Conservation (phyloP, 2,329 filamentous ascomycete species). For the Xylaria sp. region DNA sequence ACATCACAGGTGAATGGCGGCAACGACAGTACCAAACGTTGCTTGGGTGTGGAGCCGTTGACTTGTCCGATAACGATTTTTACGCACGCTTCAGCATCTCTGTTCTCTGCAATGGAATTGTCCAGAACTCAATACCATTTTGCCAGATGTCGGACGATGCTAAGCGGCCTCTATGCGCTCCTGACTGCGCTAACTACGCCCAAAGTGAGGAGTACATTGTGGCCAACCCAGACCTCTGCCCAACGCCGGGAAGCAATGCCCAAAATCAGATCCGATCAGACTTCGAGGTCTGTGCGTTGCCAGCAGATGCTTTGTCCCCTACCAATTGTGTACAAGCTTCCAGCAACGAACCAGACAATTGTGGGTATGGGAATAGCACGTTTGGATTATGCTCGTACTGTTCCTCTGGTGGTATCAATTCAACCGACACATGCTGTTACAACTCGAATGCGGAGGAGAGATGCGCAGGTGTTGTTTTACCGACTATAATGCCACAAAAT, state of each 20-base stretch:
- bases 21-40: conserved; percentile 82
- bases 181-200: conserved; percentile 87
- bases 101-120: conserved; percentile 90
- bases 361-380: conserved; percentile 79
- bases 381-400: conserved; percentile 90
- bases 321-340: conserved; percentile 79
- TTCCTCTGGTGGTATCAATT: conserved; percentile 82
- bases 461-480: conserved; percentile 82
- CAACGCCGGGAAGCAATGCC: conserved; percentile 71
- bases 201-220: conserved; percentile 89
- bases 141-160: conserved; percentile 75
- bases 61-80: conserved; percentile 80
- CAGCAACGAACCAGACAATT: conserved; percentile 85
- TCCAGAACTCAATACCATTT: conserved; percentile 82
- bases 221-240: conserved; percentile 78
- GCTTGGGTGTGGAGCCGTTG: conserved; percentile 82
- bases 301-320: conserved; percentile 79
- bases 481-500: conserved; percentile 76
- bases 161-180: conserved; percentile 84
- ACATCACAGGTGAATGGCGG: conserved; percentile 80
- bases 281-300: conserved; percentile 88
- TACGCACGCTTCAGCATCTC: conserved; percentile 95
- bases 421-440: conserved; percentile 95
- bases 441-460: conserved; percentile 78
- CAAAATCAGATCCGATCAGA: conserved; percentile 86